Evolutionary conservation across 257 asterid species (phyloP).

Genomic region (Lavandula angustifolia): DNA sequence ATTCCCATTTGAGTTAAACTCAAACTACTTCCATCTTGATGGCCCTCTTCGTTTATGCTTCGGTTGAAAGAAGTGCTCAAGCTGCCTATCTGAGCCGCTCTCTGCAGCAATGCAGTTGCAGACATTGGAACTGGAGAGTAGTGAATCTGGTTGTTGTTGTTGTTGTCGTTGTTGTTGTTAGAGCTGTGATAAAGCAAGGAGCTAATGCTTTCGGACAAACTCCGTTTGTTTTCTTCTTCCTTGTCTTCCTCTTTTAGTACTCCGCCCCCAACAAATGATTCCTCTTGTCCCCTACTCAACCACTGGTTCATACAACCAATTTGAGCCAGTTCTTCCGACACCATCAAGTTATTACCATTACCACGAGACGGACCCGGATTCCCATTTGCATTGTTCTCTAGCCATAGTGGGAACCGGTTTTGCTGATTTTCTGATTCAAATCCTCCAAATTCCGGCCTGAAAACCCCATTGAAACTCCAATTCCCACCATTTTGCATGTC

Average conservation of each 20-base stretch:
- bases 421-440: neutral
- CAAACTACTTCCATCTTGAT: neutral
- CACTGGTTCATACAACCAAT: neutral
- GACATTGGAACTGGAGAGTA: constrained; percentile 60
- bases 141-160: constrained; percentile 21
- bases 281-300: constrained; percentile 17
- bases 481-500: neutral
- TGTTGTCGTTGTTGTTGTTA: constrained; percentile 3
- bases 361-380: neutral
- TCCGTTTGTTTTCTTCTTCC: constrained; percentile 54
- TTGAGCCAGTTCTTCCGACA: neutral
- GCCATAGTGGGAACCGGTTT: constrained; percentile 16
- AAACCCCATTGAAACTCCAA: neutral
- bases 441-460: constrained; percentile 8
- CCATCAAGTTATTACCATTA: neutral
- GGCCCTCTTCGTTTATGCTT: constrained; percentile 4
- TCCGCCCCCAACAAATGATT: constrained; percentile 2
- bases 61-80: constrained; percentile 36
- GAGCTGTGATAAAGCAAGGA: constrained; percentile 44
- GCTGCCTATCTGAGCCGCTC: constrained; percentile 68
- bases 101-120: constrained; percentile 66
- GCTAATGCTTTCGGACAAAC: constrained; percentile 35
- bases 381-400: neutral
- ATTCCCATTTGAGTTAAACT: no score
- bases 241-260: constrained; percentile 63